A percentile compares a stretch with the other conserved stretches of the same genome.
Conservation (phyloP, 805 yeast species). For the Yarrowia keelungensis region DNA sequence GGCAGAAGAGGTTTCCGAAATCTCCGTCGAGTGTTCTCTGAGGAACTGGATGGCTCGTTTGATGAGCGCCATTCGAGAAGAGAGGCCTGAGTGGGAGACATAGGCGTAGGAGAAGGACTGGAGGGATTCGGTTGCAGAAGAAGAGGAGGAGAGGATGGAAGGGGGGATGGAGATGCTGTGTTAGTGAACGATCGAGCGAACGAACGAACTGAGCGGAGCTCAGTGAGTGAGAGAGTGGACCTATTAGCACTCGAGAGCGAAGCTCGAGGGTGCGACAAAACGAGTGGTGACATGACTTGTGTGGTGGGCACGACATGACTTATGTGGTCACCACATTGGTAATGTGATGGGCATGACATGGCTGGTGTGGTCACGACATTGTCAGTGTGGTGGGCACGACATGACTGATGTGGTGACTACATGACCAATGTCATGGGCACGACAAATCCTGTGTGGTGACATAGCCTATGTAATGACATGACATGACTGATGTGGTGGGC, state of each 20-base stretch:
- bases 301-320: no score
- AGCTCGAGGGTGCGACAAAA: not conserved
- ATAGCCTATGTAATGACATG: no score
- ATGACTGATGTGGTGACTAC: no score
- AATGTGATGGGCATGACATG: no score
- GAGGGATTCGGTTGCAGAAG: slow-evolving; percentile 55
- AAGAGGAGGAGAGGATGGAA: not conserved
- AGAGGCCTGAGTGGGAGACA: slow-evolving; percentile 78
- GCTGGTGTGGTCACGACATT: no score
- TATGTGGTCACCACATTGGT: no score
- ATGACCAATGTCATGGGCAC: no score
- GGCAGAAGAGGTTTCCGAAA: slow-evolving; percentile 28
- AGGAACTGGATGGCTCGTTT: slow-evolving; percentile 78
- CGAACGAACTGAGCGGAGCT: not conserved
- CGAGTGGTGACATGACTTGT: no score
- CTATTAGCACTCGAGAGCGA: not conserved
- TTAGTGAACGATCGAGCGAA: not conserved
- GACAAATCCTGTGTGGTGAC: no score
- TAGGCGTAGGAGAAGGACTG: slow-evolving; percentile 87
- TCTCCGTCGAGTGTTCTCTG: slow-evolving; percentile 56
- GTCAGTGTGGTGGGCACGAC: no score
- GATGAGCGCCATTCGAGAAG: slow-evolving; percentile 74
- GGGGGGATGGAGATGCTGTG: slow-evolving; percentile 28
- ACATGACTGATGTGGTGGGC: no score
- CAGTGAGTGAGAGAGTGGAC: not conserved